Conservation (phyloP, 495 filamentous ascomycete genomes). For the Articulospora tetracladia region DNA sequence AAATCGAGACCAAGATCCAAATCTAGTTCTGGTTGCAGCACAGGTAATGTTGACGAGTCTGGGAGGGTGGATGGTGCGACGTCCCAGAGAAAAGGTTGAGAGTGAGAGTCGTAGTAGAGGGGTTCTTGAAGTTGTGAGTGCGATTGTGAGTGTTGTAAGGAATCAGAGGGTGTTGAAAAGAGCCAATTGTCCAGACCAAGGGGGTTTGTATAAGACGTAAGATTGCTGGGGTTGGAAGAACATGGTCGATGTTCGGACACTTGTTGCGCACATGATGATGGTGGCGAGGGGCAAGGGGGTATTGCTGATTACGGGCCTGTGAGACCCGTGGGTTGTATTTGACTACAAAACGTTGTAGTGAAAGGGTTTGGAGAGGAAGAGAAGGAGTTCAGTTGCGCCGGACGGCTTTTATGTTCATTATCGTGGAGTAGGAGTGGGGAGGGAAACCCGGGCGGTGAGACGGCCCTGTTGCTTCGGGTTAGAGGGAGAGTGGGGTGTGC, state of each 20-base stretch:
- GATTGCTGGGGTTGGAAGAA: conserved; percentile 4
- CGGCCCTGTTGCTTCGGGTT: not conserved
- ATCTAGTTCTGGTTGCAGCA: not conserved
- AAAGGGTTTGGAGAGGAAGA: not conserved
- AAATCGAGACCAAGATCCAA: not conserved
- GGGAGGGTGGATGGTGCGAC: not conserved
- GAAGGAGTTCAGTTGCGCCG: not conserved
- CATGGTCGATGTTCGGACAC: not conserved
- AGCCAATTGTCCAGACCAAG: conserved; percentile 2
- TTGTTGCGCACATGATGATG: not conserved
- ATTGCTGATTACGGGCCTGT: not conserved
- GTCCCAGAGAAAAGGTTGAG: not conserved
- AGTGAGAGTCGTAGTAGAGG: not conserved
- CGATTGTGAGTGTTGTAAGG: not conserved
- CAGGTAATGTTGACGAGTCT: not conserved
- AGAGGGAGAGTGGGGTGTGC: too few relatives aligned
- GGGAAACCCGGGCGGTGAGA: not conserved
- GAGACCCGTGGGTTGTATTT: not conserved
- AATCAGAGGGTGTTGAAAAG: not conserved
- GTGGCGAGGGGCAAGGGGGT: not conserved
- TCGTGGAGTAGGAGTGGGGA: not conserved
- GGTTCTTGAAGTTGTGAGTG: not conserved
- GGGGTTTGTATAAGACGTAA: not conserved
- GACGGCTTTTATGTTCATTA: not conserved
- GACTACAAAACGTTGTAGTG: not conserved